Percentiles rank a stretch among this genome's conserved stretches.
These are phyloP conservation scores for Erythrophleum fordii DNA, from an alignment of 306 rosid species.

Conservation along the genomic window DNA sequence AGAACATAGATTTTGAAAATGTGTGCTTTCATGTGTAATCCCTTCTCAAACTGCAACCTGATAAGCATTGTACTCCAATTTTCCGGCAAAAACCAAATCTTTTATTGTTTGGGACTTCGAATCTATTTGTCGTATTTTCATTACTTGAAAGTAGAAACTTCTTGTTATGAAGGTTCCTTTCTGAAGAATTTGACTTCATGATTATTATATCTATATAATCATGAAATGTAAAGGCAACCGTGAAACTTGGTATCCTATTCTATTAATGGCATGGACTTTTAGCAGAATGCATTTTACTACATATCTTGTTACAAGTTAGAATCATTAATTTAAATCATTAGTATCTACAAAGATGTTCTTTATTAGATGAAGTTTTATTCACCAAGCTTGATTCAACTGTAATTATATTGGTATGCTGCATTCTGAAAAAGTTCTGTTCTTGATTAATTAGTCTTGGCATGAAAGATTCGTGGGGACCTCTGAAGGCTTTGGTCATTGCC, in stretches of 20 bases:
- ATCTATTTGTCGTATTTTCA: background rate
- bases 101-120: background rate
- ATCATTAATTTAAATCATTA: background rate
- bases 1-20: slow-evolving; percentile 2
- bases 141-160: background rate
- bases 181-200: background rate
- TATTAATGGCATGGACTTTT: background rate
- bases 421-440: slow-evolving; percentile 17
- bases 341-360: background rate
- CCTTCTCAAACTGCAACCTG: background rate
- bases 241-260: background rate
- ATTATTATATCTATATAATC: background rate
- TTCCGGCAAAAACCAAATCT: background rate
- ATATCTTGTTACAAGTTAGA: background rate
- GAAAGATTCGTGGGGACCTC: slow-evolving; percentile 95
- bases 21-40: background rate
- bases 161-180: background rate
- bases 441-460: slow-evolving; percentile 67
- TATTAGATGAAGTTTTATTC: background rate
- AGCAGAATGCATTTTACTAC: background rate
- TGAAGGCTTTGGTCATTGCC: slow-evolving; percentile 76
- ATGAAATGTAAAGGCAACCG: background rate
- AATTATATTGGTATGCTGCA: background rate
- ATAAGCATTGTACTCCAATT: background rate
- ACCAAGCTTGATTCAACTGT: background rate